A percentile compares a stretch with the other conserved stretches of the same genome.
Evolutionary conservation across 2,329 filamentous ascomycete genomes (phyloP).

Genomic region (Emericellopsis cladophorae): DNA sequence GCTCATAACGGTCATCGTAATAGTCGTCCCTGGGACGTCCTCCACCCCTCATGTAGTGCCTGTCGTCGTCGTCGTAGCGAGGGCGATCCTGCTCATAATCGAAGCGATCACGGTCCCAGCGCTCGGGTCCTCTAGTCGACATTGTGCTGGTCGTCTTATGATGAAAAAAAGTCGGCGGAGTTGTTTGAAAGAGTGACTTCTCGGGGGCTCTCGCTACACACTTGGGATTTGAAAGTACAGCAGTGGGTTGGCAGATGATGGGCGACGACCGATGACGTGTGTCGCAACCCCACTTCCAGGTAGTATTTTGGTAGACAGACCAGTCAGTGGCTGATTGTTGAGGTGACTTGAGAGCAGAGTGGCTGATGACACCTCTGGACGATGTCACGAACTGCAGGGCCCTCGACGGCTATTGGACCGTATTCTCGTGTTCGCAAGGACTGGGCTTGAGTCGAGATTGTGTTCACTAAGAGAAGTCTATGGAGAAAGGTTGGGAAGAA

Average conservation of each 20-base stretch:
- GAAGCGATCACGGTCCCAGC: constrained; percentile 44
- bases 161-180: neutral
- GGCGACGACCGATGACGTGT: constrained; percentile 2
- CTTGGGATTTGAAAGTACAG: neutral
- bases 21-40: constrained; percentile 18
- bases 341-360: neutral
- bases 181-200: neutral
- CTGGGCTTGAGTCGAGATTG: no score
- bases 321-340: neutral
- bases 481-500: neutral
- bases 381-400: neutral
- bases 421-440: no score
- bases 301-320: neutral
- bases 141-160: neutral
- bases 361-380: neutral
- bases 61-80: constrained; percentile 43
- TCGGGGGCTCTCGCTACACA: no score
- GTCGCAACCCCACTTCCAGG: constrained; percentile 1
- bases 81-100: constrained; percentile 23
- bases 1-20: constrained; percentile 37
- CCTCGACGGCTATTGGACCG: no score
- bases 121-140: constrained; percentile 13
- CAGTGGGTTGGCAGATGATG: neutral
- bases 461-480: no score
- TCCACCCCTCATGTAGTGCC: constrained; percentile 22